phyloP scores from a whole-genome alignment of 192 early-diverging fungal genomes.

The Globomyces pollinis-pini region DNA sequence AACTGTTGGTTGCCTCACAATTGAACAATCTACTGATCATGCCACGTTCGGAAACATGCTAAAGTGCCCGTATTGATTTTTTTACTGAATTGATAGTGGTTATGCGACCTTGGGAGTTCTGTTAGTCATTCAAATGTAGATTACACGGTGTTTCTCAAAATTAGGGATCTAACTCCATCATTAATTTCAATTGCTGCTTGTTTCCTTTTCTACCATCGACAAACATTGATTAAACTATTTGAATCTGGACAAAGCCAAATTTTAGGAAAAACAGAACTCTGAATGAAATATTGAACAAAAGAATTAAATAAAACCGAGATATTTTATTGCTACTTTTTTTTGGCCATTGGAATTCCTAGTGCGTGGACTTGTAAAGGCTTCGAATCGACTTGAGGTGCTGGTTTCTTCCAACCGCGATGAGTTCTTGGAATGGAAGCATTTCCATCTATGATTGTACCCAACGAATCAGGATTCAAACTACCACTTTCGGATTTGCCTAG shows the following conservation, averaged over 20 bases:
- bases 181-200: background rate
- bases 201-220: background rate
- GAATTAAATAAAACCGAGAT: too few relatives aligned
- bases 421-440: background rate
- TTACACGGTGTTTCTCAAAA: too few relatives aligned
- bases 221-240: background rate
- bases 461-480: too few relatives aligned
- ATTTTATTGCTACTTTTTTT: too few relatives aligned
- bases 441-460: too few relatives aligned
- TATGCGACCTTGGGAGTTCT: background rate
- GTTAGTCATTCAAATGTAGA: conserved; percentile 9
- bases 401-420: background rate
- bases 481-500: too few relatives aligned
- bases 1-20: background rate
- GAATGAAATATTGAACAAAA: too few relatives aligned
- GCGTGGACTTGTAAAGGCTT: too few relatives aligned
- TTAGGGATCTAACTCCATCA: background rate
- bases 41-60: background rate
- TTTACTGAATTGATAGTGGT: background rate
- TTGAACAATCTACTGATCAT: background rate
- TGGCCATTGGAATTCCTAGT: too few relatives aligned
- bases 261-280: background rate
- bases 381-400: too few relatives aligned
- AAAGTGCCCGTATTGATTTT: too few relatives aligned
- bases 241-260: background rate